Conservation (phyloP, 2,329 filamentous ascomycete species). For the Ramularia endophylla region DNA sequence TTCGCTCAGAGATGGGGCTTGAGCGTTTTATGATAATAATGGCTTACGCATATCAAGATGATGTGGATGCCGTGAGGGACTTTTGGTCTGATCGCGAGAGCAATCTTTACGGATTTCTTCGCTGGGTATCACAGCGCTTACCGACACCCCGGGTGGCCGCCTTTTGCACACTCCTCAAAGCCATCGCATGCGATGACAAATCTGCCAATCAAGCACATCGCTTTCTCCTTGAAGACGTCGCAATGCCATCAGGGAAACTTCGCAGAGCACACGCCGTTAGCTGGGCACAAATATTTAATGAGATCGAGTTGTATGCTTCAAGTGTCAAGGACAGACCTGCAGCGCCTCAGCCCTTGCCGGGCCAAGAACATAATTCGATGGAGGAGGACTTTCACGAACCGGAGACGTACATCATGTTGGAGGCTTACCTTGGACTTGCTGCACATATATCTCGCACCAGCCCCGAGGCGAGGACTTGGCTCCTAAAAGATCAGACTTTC, state of each 20-base stretch:
- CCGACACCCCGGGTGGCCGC: constrained; percentile 94
- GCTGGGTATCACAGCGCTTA: constrained; percentile 92
- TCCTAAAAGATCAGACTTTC: constrained; percentile 61
- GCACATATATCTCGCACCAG: constrained; percentile 75
- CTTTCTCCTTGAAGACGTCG: constrained; percentile 82
- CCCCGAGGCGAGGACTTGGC: constrained; percentile 62
- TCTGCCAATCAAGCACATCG: constrained; percentile 81
- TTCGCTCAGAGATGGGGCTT: constrained; percentile 51
- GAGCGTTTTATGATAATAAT: constrained; percentile 91
- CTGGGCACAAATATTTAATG: constrained; percentile 88
- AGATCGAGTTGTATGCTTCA: constrained; percentile 76
- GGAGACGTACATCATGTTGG: constrained; percentile 93
- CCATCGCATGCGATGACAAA: constrained; percentile 74
- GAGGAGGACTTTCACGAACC: constrained; percentile 62
- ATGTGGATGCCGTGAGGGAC: constrained; percentile 73
- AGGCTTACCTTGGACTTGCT: constrained; percentile 85
- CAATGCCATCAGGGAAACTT: constrained; percentile 55
- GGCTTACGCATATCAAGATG: constrained; percentile 81
- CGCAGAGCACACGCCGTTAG: constrained; percentile 78
- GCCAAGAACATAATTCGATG: constrained; percentile 25
- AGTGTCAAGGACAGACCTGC: constrained; percentile 69
- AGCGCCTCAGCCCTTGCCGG: constrained; percentile 51
- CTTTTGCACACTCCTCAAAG: constrained; percentile 93
- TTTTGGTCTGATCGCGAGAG: constrained; percentile 94
- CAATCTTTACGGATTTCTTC: constrained; percentile 88